Conservation (phyloP, 1,284 basidiomycete species). For the Cryptococcus depauperatus region DNA sequence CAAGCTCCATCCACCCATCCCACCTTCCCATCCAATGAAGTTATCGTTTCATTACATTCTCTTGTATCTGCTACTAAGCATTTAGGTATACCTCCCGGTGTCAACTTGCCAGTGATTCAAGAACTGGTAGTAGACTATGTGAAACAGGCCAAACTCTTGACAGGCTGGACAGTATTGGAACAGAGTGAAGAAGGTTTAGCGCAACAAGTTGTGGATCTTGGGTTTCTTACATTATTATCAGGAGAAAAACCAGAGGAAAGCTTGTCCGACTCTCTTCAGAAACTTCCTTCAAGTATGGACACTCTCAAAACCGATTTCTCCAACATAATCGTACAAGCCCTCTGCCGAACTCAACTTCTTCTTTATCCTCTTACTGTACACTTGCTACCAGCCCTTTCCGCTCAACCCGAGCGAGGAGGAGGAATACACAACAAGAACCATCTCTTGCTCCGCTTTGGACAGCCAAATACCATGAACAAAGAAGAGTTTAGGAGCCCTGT, state of each 20-base stretch:
- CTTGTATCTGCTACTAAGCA: conserved; percentile 26
- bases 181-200: not conserved
- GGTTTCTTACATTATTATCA: not conserved
- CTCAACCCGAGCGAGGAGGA: no score
- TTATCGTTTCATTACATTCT: conserved; percentile 30
- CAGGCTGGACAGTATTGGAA: conserved; percentile 20
- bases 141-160: conserved; percentile 14
- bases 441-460: conserved; percentile 33
- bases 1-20: not conserved
- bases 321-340: conserved; percentile 20
- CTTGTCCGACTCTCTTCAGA: not conserved
- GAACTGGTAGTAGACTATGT: conserved; percentile 24
- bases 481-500: conserved; percentile 40
- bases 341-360: conserved; percentile 34
- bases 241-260: not conserved
- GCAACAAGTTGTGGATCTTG: not conserved
- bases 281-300: not conserved
- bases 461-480: conserved; percentile 17
- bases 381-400: no score
- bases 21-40: not conserved
- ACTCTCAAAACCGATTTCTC: conserved; percentile 7
- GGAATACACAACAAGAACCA: conserved; percentile 24
- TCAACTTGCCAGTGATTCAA: conserved; percentile 15
- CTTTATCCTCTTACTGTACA: conserved; percentile 29
- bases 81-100: conserved; percentile 32